Base-by-base conservation (phyloP, 345 rosid genomes). In the Erucastrum elatum region DNA sequence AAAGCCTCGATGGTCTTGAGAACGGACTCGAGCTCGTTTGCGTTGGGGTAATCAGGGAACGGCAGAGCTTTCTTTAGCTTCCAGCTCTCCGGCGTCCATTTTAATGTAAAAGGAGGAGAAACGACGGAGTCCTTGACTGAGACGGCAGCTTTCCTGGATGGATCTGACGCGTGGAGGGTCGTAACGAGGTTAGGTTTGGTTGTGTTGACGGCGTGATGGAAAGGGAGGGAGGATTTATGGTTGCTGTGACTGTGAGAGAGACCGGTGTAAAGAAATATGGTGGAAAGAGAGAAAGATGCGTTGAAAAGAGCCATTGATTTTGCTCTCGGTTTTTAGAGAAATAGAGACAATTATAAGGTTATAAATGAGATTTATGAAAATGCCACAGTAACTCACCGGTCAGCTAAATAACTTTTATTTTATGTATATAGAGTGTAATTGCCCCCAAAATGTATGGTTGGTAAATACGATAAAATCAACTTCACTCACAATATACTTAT, bases 31-130 rank as follows among this genome's bases (percentile, higher is more conserved):
- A 87, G 74, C 59, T 81, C 80, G 10, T 64, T 16, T 2, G 84
- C 81, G 64, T 82, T 29, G 5, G 87, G 88, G 74, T 87, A 87
- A 80, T 87, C 87, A 10, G 88, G 90, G 0, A 87, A 67, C 49
- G 85, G 88, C 68, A 85, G 31, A 10, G 85, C 88, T 11, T 82
- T 82, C 84, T 80, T 85, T 64, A 53, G 17, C 75, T 84, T 84
- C 88, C 88, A 87, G 75, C 88, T 84, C 41, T 79, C 90, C 8
- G 84, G 29, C 4, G 84, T 81, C 89, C 89, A 86, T 68, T 84
- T 82, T 66, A 79, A 83, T 9, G 75, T 3, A 1, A 46, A 35
- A 2, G 75, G 44, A 1, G 78, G 7, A 1, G 79, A 34, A 0
- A 78, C 27, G 0, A 76, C 21, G 8, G 79, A 56, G 9, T 80